A percentile compares a stretch with the other conserved stretches of the same genome.
Conservation (phyloP, 208 protist species). For the Trypanosoma theileri region DNA sequence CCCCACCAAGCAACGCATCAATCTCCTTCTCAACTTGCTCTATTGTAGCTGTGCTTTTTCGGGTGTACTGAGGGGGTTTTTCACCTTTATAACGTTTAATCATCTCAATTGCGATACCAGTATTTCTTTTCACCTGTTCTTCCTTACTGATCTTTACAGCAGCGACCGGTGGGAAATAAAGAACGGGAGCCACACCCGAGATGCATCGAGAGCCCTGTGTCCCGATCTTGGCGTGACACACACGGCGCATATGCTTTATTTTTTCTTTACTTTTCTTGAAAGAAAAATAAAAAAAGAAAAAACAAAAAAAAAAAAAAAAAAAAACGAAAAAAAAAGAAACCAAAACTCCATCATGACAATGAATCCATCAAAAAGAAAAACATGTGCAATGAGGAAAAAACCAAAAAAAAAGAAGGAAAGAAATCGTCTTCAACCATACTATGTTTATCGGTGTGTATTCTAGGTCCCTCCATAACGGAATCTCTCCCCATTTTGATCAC, state of each 20-base stretch:
- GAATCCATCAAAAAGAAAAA: not conserved
- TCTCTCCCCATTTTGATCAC: conserved; percentile 1
- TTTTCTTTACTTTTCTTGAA: conserved; percentile 13
- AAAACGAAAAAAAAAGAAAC: conserved; percentile 14
- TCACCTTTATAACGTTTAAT: conserved; percentile 83
- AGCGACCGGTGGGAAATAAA: conserved; percentile 75
- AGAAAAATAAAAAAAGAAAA: conserved; percentile 18
- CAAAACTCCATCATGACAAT: too few species aligned
- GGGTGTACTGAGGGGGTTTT: conserved; percentile 71
- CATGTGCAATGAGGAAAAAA: not conserved
- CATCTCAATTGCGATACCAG: conserved; percentile 89
- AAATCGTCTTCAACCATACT: too few species aligned
- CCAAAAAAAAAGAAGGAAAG: too few species aligned
- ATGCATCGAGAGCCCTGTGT: conserved; percentile 60
- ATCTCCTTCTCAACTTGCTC: conserved; percentile 90
- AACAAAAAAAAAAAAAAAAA: conserved; percentile 20
- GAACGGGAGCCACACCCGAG: conserved; percentile 78
- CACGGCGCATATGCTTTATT: conserved; percentile 57
- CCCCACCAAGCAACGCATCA: conserved; percentile 81
- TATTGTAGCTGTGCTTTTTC: conserved; percentile 78
- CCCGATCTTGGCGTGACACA: conserved; percentile 39
- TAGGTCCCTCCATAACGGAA: conserved; percentile 28
- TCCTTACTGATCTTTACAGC: conserved; percentile 53
- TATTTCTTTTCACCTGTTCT: conserved; percentile 88
- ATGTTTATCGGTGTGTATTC: not conserved